phyloP scores from a whole-genome alignment of 768 basidiomycete genomes.

The Tylopilus rubrobrunneus region DNA sequence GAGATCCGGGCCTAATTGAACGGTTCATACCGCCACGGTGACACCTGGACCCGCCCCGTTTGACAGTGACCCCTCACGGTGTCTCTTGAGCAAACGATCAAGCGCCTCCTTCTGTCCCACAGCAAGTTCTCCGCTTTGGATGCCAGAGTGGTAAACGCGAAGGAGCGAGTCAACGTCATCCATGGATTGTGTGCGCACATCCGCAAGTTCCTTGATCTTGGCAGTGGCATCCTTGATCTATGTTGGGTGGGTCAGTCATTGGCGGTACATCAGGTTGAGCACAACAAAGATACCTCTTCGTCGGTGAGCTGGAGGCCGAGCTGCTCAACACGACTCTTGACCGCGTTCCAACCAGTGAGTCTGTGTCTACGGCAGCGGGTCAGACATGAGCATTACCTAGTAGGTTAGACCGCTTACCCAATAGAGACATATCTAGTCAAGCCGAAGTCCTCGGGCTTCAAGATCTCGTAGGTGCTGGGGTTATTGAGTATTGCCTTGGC shows the following conservation, averaged over 20 bases:
- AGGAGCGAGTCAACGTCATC: conserved; percentile 97
- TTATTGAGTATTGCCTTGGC: conserved; percentile 99
- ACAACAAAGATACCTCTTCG: conserved; percentile 56
- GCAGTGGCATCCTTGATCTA: conserved; percentile 97
- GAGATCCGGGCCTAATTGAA: neutral
- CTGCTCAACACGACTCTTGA: conserved; percentile 99
- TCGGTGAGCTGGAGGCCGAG: conserved; percentile 86
- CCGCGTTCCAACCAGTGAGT: conserved; percentile 98
- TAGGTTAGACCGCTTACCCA: conserved; percentile 46
- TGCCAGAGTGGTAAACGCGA: conserved; percentile 92
- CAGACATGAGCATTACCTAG: neutral
- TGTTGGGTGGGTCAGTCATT: conserved; percentile 1
- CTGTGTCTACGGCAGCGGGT: conserved; percentile 58
- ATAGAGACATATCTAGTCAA: conserved; percentile 97
- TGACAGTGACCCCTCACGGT: conserved; percentile 42
- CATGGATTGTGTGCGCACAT: conserved; percentile 97
- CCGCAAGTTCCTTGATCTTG: conserved; percentile 99
- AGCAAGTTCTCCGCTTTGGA: conserved; percentile 85
- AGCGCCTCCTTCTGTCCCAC: conserved; percentile 93
- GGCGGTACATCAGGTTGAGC: neutral
- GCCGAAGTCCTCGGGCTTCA: conserved; percentile 99
- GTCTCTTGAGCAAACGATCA: conserved; percentile 79
- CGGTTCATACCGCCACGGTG: conserved; percentile 7
- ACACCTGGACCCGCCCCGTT: neutral
- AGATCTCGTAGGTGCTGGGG: conserved; percentile 97